These are phyloP conservation scores for Angophora floribunda DNA, from an alignment of 345 rosid genomes.

Conservation along the genomic window DNA sequence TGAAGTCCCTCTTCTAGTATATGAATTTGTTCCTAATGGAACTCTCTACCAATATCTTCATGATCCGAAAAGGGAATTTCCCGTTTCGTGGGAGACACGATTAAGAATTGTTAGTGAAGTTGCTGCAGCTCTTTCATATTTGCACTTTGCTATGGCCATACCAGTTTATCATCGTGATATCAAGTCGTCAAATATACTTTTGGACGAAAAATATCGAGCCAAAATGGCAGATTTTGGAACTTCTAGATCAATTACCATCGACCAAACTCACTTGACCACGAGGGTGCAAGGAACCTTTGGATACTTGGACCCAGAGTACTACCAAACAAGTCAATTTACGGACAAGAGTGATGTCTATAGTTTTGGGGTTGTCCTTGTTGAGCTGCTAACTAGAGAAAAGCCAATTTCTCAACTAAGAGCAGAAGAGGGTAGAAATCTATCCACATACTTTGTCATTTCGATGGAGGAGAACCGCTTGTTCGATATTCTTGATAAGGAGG, in stretches of 20 bases:
- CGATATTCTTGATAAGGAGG: neutral
- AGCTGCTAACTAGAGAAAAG: constrained; percentile 2
- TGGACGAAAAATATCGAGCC: constrained; percentile 4
- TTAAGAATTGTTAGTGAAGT: neutral
- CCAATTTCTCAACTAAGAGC: neutral
- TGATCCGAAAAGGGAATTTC: neutral
- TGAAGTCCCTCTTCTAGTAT: constrained; percentile 4
- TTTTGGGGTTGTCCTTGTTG: constrained; percentile 10
- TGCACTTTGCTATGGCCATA: constrained; percentile 3
- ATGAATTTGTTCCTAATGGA: constrained; percentile 9
- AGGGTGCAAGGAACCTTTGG: constrained; percentile 10
- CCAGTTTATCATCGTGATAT: constrained; percentile 9
- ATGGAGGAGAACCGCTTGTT: constrained; percentile 2
- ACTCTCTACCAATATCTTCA: neutral
- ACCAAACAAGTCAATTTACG: neutral
- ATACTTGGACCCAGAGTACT: constrained; percentile 17
- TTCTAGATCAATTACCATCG: neutral
- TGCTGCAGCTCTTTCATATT: neutral
- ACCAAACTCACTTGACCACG: constrained; percentile 11
- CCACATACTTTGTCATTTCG: neutral
- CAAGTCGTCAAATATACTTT: constrained; percentile 6
- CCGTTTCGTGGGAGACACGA: accelerated
- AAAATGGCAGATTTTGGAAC: constrained; percentile 15
- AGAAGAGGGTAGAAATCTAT: neutral
- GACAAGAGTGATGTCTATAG: constrained; percentile 17